phyloP scores from a whole-genome alignment of 2,329 filamentous ascomycete species.

The Hypoxylon sp. region DNA sequence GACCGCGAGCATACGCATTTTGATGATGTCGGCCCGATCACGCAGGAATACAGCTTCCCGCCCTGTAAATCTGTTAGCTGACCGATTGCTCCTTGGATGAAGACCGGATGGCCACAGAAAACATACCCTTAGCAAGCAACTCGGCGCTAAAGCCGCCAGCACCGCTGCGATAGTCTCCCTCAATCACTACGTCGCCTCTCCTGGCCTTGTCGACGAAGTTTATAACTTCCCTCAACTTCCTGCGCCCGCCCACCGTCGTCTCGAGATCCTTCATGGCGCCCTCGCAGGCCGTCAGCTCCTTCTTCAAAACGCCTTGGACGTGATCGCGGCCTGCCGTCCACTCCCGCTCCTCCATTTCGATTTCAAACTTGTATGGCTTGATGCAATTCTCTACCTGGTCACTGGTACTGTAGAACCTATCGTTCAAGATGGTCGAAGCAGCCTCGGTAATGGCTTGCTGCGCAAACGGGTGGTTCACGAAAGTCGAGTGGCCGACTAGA shows the following conservation, averaged over 20 bases:
- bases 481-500: slow-evolving; percentile 81
- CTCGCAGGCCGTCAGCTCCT: slow-evolving; percentile 86
- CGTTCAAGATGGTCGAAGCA: slow-evolving; percentile 87
- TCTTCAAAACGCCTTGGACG: slow-evolving; percentile 80
- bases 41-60: slow-evolving; percentile 94
- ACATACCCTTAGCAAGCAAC: slow-evolving; percentile 79
- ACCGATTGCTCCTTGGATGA: neutral
- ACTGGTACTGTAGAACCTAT: slow-evolving; percentile 94
- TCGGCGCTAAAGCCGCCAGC: slow-evolving; percentile 93
- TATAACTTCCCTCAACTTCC: slow-evolving; percentile 90
- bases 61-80: slow-evolving; percentile 60
- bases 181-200: slow-evolving; percentile 83
- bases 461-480: slow-evolving; percentile 89
- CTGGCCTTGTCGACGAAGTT: slow-evolving; percentile 88
- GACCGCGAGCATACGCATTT: slow-evolving; percentile 85
- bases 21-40: slow-evolving; percentile 87
- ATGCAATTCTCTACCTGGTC: slow-evolving; percentile 99
- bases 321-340: slow-evolving; percentile 89
- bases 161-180: slow-evolving; percentile 82
- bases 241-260: slow-evolving; percentile 76
- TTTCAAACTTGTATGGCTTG: slow-evolving; percentile 98
- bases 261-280: slow-evolving; percentile 79
- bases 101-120: neutral
- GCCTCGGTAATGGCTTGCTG: slow-evolving; percentile 92
- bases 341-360: slow-evolving; percentile 90